Percentiles rank a stretch among this genome's conserved stretches.
These are phyloP conservation scores for Ramicandelaber brevisporus DNA, from an alignment of 192 early-diverging fungal genomes.

Conservation along the genomic window DNA sequence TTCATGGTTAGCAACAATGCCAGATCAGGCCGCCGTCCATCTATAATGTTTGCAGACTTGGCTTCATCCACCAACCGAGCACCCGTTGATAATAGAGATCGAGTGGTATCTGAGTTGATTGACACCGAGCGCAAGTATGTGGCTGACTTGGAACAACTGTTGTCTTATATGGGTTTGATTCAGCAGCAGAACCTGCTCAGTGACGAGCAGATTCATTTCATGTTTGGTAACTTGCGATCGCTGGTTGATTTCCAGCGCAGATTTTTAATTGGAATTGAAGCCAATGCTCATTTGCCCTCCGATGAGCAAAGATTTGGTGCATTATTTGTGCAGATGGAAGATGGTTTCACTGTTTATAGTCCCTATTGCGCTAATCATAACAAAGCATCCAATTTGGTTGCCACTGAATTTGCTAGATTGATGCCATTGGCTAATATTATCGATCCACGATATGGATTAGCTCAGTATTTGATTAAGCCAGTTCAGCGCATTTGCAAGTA, in stretches of 20 bases:
- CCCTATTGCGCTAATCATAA: constrained; percentile 88
- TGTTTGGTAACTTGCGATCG: constrained; percentile 83
- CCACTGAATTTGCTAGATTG: constrained; percentile 7
- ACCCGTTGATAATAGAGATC: constrained; percentile 71
- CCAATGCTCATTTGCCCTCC: constrained; percentile 31
- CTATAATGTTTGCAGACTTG: constrained; percentile 17
- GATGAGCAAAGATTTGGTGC: constrained; percentile 73
- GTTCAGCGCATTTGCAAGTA: constrained; percentile 97
- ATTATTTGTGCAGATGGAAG: constrained; percentile 61
- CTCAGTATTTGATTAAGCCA: constrained; percentile 86
- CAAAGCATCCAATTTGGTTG: constrained; percentile 1
- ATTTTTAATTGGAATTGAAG: constrained; percentile 77
- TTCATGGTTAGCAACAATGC: constrained; percentile 11
- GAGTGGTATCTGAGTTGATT: constrained; percentile 64
- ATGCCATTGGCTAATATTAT: constrained; percentile 28
- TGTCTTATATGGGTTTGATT: constrained; percentile 44
- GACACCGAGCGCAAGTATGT: constrained; percentile 87
- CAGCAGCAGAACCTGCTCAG: constrained; percentile 41
- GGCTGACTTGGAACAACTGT: constrained; percentile 61
- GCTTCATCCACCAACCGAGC: constrained; percentile 12
- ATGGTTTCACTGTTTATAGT: constrained; percentile 63
- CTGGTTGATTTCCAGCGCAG: constrained; percentile 91
- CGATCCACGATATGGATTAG: constrained; percentile 68
- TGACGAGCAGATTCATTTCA: constrained; percentile 47
- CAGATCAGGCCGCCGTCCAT: constrained; percentile 12